Conservation (phyloP, 208 protist species). For the Leishmania amazonensis region DNA sequence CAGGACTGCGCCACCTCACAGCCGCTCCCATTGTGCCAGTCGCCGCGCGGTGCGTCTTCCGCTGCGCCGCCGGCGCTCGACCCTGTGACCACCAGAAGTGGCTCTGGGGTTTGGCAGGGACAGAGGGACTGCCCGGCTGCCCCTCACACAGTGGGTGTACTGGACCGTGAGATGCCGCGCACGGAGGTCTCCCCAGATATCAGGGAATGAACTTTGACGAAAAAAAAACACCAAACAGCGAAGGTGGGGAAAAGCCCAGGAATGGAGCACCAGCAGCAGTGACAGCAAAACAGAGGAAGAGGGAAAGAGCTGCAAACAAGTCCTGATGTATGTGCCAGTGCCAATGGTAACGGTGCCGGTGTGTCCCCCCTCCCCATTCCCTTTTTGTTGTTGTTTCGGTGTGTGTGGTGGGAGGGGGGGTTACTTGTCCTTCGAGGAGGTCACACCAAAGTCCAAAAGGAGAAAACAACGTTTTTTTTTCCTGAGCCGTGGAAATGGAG, state of each 20-base stretch:
- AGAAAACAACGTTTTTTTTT: neutral
- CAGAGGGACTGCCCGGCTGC: too few species aligned
- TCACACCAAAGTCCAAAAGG: neutral
- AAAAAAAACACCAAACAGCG: too few species aligned
- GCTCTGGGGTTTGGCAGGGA: too few species aligned
- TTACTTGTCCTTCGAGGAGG: neutral
- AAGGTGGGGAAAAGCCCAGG: neutral
- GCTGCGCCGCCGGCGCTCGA: too few species aligned
- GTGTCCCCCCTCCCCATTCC: neutral
- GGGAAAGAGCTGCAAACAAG: neutral
- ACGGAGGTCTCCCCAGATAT: neutral
- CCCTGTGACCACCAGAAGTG: too few species aligned
- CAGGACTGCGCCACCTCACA: neutral
- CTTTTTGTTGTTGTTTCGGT: neutral
- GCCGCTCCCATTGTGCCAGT: neutral
- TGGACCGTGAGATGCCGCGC: too few species aligned
- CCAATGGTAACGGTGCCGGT: neutral
- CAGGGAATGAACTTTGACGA: neutral
- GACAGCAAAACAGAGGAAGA: neutral
- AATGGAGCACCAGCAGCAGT: neutral
- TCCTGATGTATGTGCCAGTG: neutral
- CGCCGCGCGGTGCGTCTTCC: neutral
- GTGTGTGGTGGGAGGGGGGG: neutral
- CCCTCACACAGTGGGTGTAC: too few species aligned
- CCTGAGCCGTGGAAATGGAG: neutral